Conservation (phyloP, 352 stramenopile species). For the Globisporangium takayamanum region DNA sequence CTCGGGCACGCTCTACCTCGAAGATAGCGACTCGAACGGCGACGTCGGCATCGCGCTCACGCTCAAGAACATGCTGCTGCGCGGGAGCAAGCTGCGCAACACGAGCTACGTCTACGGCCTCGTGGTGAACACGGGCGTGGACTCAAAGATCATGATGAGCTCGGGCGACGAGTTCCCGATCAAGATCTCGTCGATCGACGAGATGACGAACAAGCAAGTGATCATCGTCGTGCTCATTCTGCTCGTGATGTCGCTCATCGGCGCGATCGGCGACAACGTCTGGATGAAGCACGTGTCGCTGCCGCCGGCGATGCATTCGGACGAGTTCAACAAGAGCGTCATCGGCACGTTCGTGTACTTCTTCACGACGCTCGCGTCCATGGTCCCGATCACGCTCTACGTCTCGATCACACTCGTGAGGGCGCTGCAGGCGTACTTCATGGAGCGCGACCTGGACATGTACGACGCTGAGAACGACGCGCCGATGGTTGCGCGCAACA, state of each 20-base stretch:
- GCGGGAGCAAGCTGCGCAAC: slow-evolving; percentile 87
- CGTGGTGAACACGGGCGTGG: slow-evolving; percentile 90
- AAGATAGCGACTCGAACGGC: slow-evolving; percentile 38
- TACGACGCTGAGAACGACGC: slow-evolving; percentile 69
- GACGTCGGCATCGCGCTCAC: slow-evolving; percentile 47
- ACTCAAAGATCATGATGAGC: slow-evolving; percentile 92
- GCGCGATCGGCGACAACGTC: slow-evolving; percentile 50
- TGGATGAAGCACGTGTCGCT: slow-evolving; percentile 39
- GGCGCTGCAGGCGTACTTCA: slow-evolving; percentile 85
- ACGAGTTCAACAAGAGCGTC: slow-evolving; percentile 29
- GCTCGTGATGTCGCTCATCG: slow-evolving; percentile 58
- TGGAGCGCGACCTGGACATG: slow-evolving; percentile 82
- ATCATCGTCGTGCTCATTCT: slow-evolving; percentile 75
- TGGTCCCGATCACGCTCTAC: slow-evolving; percentile 87
- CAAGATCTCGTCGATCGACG: slow-evolving; percentile 81
- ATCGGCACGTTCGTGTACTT: slow-evolving; percentile 77
- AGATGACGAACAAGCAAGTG: slow-evolving; percentile 84
- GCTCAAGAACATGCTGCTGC: slow-evolving; percentile 89
- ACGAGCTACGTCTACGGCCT: slow-evolving; percentile 87
- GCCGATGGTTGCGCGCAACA: slow-evolving; percentile 76
- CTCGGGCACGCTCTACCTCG: slow-evolving; percentile 61
- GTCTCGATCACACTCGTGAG: slow-evolving; percentile 88
- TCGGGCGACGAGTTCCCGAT: slow-evolving; percentile 75
- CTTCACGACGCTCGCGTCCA: slow-evolving; percentile 75
- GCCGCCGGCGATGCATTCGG: slow-evolving; percentile 20